Evolutionary conservation across 495 filamentous ascomycete genomes (phyloP).

Genomic region (Extremus antarcticus): DNA sequence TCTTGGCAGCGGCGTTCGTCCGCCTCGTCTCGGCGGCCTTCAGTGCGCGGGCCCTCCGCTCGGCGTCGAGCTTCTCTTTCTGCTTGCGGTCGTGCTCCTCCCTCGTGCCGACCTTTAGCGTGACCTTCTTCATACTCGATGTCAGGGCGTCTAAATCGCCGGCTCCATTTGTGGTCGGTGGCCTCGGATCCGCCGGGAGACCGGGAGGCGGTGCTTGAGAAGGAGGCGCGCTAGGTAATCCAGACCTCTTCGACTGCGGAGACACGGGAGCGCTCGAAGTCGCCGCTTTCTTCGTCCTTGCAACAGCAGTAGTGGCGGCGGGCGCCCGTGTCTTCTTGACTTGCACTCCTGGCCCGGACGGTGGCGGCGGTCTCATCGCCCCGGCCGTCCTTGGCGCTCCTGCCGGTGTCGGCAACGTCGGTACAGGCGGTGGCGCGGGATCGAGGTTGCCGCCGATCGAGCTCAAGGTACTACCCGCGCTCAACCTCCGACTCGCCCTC

Average conservation of each 20-base stretch:
- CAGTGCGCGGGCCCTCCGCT: constrained; percentile 13
- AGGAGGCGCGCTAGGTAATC: not conserved
- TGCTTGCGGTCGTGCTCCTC: constrained; percentile 55
- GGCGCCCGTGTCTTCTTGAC: constrained; percentile 17
- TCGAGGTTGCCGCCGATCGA: not conserved
- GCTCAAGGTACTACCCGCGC: constrained; percentile 9
- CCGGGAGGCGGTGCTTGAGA: not conserved
- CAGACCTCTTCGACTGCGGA: not conserved
- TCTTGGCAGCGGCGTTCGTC: constrained; percentile 17
- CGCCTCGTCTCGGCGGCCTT: constrained; percentile 20
- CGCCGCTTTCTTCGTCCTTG: constrained; percentile 5
- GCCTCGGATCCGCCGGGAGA: not conserved
- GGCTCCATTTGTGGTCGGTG: not conserved
- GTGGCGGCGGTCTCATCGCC: constrained; percentile 5
- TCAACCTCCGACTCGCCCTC: constrained; percentile 11
- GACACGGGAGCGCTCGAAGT: not conserved
- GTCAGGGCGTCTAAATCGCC: constrained; percentile 51
- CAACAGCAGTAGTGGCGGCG: not conserved
- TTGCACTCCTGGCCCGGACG: constrained; percentile 7
- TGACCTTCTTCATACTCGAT: constrained; percentile 58
- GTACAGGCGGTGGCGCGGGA: constrained; percentile 8
- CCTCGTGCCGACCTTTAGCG: constrained; percentile 59
- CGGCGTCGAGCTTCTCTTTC: constrained; percentile 25
- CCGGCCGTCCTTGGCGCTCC: not conserved
- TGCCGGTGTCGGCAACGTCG: constrained; percentile 1